A percentile compares a stretch with the other conserved stretches of the same genome.
phyloP scores from a whole-genome alignment of 2,329 filamentous ascomycete species.

The Colletotrichum orbiculare region DNA sequence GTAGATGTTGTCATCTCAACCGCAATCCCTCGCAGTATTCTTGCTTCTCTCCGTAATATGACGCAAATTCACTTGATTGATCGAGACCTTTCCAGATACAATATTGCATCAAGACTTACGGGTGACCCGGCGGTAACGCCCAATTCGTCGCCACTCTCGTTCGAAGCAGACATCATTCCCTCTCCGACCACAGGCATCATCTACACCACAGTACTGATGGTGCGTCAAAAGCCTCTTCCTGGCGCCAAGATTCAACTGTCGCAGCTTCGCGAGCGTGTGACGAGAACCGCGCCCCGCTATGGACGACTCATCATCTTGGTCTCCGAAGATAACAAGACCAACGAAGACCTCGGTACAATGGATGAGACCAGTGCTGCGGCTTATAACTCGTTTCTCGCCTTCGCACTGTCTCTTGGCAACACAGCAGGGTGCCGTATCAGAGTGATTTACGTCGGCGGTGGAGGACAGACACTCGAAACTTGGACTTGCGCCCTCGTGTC shows the following conservation, averaged over 20 bases:
- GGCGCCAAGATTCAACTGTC: slow-evolving; percentile 49
- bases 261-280: slow-evolving; percentile 66
- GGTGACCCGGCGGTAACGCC: slow-evolving; percentile 39
- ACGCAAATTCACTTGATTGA: slow-evolving; percentile 66
- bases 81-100: slow-evolving; percentile 63
- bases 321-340: slow-evolving; percentile 59
- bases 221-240: slow-evolving; percentile 78
- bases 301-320: slow-evolving; percentile 76
- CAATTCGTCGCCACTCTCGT: slow-evolving; percentile 50
- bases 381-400: slow-evolving; percentile 62
- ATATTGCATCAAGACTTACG: slow-evolving; percentile 47
- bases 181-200: slow-evolving; percentile 77
- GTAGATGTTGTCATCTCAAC: slow-evolving; percentile 63
- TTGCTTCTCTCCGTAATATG: slow-evolving; percentile 63
- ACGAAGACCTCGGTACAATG: slow-evolving; percentile 54
- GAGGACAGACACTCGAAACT: slow-evolving; percentile 58
- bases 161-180: slow-evolving; percentile 79
- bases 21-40: slow-evolving; percentile 56
- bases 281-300: slow-evolving; percentile 67
- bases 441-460: slow-evolving; percentile 62
- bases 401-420: slow-evolving; percentile 54
- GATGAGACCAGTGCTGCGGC: slow-evolving; percentile 54
- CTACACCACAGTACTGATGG: slow-evolving; percentile 75
- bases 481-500: slow-evolving; percentile 67
- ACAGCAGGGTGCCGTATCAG: slow-evolving; percentile 42